Conservation (phyloP, 257 asterid genomes). For the Solanum ossicruentum region DNA sequence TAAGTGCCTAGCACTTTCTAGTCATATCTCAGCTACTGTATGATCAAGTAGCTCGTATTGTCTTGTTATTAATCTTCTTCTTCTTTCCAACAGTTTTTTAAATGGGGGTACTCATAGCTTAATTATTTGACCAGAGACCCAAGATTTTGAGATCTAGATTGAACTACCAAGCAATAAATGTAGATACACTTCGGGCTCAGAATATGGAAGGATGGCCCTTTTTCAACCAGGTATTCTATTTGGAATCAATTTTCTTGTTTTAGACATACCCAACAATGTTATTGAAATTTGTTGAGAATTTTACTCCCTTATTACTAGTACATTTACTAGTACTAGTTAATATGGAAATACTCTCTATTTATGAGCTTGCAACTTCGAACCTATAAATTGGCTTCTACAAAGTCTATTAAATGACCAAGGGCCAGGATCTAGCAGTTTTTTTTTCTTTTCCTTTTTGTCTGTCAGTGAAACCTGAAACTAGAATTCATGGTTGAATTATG, state of each 20-base stretch:
- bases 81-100: neutral
- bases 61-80: neutral
- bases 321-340: neutral
- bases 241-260: neutral
- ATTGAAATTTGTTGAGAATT: neutral
- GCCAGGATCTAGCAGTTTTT: neutral
- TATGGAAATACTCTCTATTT: neutral
- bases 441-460: neutral
- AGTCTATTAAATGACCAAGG: neutral
- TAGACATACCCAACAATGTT: neutral
- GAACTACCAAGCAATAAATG: constrained; percentile 70
- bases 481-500: neutral
- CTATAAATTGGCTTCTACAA: neutral
- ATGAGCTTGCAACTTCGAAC: neutral
- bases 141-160: constrained; percentile 47
- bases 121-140: constrained; percentile 49
- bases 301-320: neutral
- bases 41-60: neutral
- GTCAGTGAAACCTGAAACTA: neutral
- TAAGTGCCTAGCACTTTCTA: neutral
- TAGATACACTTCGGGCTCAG: constrained; percentile 74
- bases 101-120: neutral
- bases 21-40: neutral
- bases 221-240: constrained; percentile 45
- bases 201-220: constrained; percentile 70